Evolutionary conservation across 1,284 basidiomycete species (phyloP).

Genomic region (Cryptococcus maquisensis): DNA sequence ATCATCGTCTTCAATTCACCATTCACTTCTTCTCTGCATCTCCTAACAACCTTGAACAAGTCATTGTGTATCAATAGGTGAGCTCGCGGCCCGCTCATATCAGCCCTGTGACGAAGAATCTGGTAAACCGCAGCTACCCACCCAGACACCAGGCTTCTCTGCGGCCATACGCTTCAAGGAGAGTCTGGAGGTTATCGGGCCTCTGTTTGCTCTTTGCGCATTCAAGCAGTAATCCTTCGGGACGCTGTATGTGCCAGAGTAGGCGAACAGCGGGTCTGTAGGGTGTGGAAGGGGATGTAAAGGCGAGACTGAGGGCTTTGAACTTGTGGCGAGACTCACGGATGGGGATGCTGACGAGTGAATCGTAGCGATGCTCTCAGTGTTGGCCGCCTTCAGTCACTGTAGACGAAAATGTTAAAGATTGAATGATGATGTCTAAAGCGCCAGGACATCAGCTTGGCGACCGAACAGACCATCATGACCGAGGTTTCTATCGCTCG

Average conservation of each 20-base stretch:
- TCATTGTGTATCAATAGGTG: neutral
- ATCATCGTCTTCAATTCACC: no score
- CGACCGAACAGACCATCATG: no score
- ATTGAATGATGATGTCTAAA: no score
- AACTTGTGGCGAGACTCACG: neutral
- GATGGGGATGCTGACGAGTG: neutral
- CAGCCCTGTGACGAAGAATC: conserved; percentile 2
- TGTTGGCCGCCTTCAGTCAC: neutral
- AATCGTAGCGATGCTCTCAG: neutral
- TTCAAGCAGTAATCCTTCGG: neutral
- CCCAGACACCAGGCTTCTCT: neutral
- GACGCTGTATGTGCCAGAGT: neutral
- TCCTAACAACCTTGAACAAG: no score
- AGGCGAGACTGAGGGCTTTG: conserved; percentile 4
- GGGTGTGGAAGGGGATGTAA: conserved; percentile 5
- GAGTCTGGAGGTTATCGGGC: neutral
- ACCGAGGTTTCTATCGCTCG: no score
- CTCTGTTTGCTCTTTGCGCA: neutral
- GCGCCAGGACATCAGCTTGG: no score
- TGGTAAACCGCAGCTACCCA: conserved; percentile 5
- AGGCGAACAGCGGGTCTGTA: neutral
- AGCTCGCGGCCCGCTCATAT: neutral
- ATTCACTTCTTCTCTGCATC: no score
- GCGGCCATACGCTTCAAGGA: neutral
- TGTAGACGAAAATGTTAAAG: neutral